These are phyloP conservation scores for Salix exigua DNA, from an alignment of 345 rosid genomes.

Conservation along the genomic window DNA sequence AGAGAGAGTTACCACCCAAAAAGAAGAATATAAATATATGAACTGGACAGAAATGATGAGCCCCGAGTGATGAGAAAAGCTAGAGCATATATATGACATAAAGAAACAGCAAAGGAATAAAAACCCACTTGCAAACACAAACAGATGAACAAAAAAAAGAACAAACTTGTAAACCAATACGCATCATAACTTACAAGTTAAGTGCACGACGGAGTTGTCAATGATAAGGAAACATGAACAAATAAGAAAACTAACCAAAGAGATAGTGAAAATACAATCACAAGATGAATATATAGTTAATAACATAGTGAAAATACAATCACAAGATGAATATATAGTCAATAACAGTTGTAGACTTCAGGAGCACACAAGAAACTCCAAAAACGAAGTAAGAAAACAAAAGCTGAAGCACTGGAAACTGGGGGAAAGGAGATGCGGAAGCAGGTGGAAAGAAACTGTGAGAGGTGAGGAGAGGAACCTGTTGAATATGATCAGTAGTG, in stretches of 20 bases:
- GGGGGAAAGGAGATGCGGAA: neutral
- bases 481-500: slow-evolving; percentile 99
- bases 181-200: neutral
- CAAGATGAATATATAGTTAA: no score
- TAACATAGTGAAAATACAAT: no score
- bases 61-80: neutral
- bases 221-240: neutral
- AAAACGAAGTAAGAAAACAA: neutral
- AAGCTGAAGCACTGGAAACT: neutral
- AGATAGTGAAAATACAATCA: neutral
- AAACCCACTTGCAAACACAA: slow-evolving; percentile 13
- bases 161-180: slow-evolving; percentile 12
- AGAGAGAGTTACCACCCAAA: neutral
- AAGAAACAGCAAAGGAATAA: slow-evolving; percentile 3
- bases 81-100: neutral
- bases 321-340: neutral
- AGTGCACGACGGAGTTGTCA: neutral
- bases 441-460: neutral
- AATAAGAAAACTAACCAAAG: neutral
- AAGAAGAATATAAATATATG: neutral
- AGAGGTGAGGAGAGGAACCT: slow-evolving; percentile 41
- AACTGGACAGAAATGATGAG: neutral
- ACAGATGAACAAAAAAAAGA: slow-evolving; percentile 21
- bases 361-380: neutral
- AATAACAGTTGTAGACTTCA: neutral